Evolutionary conservation across 2,329 filamentous ascomycete species (phyloP).

Genomic region (Calycina herbarum): DNA sequence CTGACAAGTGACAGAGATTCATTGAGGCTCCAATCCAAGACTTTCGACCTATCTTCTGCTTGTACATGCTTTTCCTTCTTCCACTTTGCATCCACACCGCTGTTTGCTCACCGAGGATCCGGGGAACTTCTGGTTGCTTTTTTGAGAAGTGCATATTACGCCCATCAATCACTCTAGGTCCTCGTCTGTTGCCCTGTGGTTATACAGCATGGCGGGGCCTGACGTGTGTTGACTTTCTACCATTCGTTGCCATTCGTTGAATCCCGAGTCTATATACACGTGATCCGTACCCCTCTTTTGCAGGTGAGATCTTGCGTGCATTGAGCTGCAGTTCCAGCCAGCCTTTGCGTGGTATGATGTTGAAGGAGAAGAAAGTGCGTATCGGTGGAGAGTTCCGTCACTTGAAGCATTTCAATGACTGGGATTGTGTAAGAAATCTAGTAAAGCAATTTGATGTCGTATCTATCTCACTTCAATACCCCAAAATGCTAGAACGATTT

Average conservation of each 20-base stretch:
- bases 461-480: no score
- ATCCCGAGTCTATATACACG: background rate
- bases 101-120: background rate
- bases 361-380: no score
- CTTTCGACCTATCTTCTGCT: background rate
- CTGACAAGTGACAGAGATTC: constrained; percentile 1
- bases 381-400: no score
- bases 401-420: no score
- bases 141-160: background rate
- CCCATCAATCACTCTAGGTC: background rate
- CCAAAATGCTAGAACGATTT: no score
- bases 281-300: background rate
- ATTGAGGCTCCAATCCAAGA: constrained; percentile 5
- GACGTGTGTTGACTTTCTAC: constrained; percentile 5
- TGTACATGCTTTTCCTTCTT: background rate
- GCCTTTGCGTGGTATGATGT: no score
- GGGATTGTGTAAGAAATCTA: no score
- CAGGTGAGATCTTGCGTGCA: background rate
- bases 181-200: background rate
- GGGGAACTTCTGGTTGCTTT: background rate
- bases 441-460: no score
- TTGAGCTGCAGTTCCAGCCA: background rate
- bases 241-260: constrained; percentile 6
- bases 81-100: background rate
- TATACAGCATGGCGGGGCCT: constrained; percentile 1